Evolutionary conservation across 129 eudicot species (phyloP).

Genomic region (Heracleum sosnowskyi): DNA sequence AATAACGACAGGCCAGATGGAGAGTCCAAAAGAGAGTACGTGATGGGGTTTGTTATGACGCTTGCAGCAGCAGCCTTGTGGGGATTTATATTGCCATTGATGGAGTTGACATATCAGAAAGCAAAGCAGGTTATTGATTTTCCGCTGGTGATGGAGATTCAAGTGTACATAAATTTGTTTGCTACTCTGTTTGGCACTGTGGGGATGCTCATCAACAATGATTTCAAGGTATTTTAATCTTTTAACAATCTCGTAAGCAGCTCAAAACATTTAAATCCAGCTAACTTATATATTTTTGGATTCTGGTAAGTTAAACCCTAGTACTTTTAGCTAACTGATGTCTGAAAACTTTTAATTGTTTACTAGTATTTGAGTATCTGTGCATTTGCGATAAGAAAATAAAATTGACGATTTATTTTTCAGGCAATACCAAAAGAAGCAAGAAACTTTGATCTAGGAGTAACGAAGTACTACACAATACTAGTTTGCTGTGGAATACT

Average conservation of each 20-base stretch:
- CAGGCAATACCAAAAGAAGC: constrained; percentile 37
- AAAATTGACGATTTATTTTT: neutral
- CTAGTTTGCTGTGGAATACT: constrained; percentile 28
- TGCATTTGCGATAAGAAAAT: too few relatives aligned
- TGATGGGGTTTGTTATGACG: constrained; percentile 34
- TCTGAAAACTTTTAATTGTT: too few relatives aligned
- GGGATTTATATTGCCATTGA: constrained; percentile 32
- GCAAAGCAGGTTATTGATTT: constrained; percentile 27
- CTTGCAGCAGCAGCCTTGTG: constrained; percentile 26
- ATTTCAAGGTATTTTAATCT: constrained; percentile 26
- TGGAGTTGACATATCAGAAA: constrained; percentile 32
- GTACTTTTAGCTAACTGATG: too few relatives aligned
- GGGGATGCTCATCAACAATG: constrained; percentile 36
- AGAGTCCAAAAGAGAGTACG: constrained; percentile 30
- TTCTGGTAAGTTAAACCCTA: neutral
- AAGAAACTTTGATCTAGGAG: constrained; percentile 26
- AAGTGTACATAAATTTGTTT: constrained; percentile 26
- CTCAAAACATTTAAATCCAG: too few relatives aligned
- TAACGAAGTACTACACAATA: constrained; percentile 23
- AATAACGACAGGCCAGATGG: constrained; percentile 15
- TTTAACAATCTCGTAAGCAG: neutral
- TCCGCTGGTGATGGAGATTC: constrained; percentile 46
- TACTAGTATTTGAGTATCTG: too few relatives aligned
- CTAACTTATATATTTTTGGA: too few relatives aligned
- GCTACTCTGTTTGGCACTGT: constrained; percentile 33